Evolutionary conservation across 2,329 filamentous ascomycete genomes (phyloP), one percentile per base, ranked within the genome.

Genomic region (Zasmidium angulare): DNA sequence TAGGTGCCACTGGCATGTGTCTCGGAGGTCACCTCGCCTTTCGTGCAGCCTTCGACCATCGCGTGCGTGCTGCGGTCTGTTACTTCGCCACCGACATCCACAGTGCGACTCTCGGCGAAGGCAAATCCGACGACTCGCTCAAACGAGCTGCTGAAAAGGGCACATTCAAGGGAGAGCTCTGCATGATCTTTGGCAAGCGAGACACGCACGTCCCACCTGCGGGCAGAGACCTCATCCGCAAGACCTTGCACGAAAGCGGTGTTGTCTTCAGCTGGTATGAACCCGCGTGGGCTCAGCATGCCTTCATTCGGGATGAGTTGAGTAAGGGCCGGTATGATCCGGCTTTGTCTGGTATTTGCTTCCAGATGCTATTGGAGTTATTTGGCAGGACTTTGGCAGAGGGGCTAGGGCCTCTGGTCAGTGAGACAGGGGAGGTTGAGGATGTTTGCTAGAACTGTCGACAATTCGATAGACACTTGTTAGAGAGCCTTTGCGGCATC

Each of bases 1-100:
- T 67, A 19, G 67, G 67, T 17, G 81, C 88, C 3, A 92, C 89
- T 12, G 91, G 91, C 61, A 97, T 97, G 93, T 97, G 93, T 75
- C 85, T 97, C 1, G 93, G 93, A 54, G 93, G 93, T 1, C 93
- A 97, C 72, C 84, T 97, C 19, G 90, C 89, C 75, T 89, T 86
- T 72, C 81, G 87, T 46, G 85, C 83, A 68, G 86, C 87, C 68
- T 82, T 97, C 51, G 91, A 97, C 74, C 81, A 84, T 21, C 84
- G 93, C 58, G 85, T 97, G 59, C 82, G 83, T 43, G 90, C 91
- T 26, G 86, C 87, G 40, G 89, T 96, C 26, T 88, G 91, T 74
- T 98, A 92, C 79, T 97, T 97, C 76, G 91, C 91, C 9, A 97
- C 93, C 12, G 93, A 97, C 77, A 87, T 97, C 54, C 93, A 97